Conservation (phyloP, 306 rosid species). For the Amphicarpaea edgeworthii region DNA sequence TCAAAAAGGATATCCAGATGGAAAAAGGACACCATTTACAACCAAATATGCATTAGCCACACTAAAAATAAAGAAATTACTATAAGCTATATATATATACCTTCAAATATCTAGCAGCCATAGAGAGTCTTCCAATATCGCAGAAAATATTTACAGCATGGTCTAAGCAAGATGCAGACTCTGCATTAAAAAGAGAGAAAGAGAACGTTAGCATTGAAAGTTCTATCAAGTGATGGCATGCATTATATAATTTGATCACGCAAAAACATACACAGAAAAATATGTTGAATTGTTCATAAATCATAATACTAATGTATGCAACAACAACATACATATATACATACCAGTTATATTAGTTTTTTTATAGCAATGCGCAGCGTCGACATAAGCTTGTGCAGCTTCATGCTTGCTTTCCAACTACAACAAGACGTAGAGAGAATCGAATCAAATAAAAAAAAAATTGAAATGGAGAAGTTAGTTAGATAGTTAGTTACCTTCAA, state of each 20-base stretch:
- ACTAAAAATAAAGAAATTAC: slow-evolving; percentile 5
- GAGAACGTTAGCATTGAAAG: slow-evolving; percentile 18
- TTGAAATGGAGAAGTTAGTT: not conserved
- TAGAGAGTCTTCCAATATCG: slow-evolving; percentile 96
- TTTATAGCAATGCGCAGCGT: slow-evolving; percentile 92
- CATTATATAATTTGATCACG: not conserved
- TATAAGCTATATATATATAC: slow-evolving; percentile 52
- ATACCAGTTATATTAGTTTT: slow-evolving; percentile 72
- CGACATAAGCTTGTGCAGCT: slow-evolving; percentile 90
- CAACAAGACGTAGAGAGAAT: slow-evolving; percentile 12
- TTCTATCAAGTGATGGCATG: not conserved
- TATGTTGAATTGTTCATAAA: not conserved
- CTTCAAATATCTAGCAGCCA: slow-evolving; percentile 98
- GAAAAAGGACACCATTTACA: slow-evolving; percentile 5
- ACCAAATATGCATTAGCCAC: not conserved
- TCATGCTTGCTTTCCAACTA: slow-evolving; percentile 95
- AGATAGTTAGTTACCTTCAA: slow-evolving; percentile 61
- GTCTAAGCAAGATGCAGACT: slow-evolving; percentile 82
- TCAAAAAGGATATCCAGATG: not conserved
- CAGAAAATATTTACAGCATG: slow-evolving; percentile 78
- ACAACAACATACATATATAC: slow-evolving; percentile 39
- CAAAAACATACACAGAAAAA: not conserved
- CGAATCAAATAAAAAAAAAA: not conserved
- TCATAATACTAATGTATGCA: not conserved
- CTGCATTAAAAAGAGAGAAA: slow-evolving; percentile 51